These are phyloP conservation scores for Trametes polyzona DNA, from an alignment of 1,284 basidiomycete species.

Conservation along the genomic window DNA sequence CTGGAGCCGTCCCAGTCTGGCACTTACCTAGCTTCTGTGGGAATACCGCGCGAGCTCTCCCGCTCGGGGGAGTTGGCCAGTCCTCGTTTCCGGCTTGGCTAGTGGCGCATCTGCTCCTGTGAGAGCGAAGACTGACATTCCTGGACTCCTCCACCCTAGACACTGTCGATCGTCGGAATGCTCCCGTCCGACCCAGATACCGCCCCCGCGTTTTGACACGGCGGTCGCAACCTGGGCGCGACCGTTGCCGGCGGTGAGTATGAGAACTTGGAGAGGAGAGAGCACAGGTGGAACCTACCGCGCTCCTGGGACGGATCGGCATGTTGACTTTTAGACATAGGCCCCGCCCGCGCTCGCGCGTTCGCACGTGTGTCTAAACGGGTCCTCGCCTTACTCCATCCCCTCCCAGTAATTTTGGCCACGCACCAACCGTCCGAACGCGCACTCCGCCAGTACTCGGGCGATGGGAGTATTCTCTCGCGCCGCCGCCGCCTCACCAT, in stretches of 20 bases:
- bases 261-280: slow-evolving; percentile 2
- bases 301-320: slow-evolving; percentile 5
- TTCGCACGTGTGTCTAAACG: slow-evolving; percentile 15
- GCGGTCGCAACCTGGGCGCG: neutral
- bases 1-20: neutral
- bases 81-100: neutral
- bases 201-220: neutral
- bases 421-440: neutral
- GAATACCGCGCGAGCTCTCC: neutral
- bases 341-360: slow-evolving; percentile 5
- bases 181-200: neutral
- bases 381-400: slow-evolving; percentile 1
- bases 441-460: neutral
- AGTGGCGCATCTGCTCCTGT: slow-evolving; percentile 1
- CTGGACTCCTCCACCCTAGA: slow-evolving; percentile 17
- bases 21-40: slow-evolving; percentile 8
- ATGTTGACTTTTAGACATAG: slow-evolving; percentile 25
- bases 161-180: slow-evolving; percentile 11
- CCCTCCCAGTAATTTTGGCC: neutral
- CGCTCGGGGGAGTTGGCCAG: neutral
- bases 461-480: too few relatives aligned
- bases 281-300: neutral
- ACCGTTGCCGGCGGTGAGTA: neutral
- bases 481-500: neutral
- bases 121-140: slow-evolving; percentile 13